Base-by-base conservation (phyloP, 345 rosid genomes). In the Rhizophora apiculata region DNA sequence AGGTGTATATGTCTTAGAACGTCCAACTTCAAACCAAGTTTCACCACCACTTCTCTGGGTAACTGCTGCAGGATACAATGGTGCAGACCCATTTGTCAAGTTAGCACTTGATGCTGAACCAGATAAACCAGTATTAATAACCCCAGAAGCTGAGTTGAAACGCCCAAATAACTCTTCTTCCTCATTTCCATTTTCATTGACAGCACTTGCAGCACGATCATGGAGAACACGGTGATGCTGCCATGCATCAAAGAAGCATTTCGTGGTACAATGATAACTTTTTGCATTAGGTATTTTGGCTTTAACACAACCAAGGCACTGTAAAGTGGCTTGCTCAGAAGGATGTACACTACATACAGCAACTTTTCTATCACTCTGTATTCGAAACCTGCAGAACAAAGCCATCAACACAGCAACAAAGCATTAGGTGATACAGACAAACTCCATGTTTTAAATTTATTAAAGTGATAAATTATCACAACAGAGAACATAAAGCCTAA, bases 221-320 rank as follows among this genome's bases (percentile, higher is more conserved):
- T 95, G 99, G 68, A 95, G 77, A 68, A 83, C 88, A 55, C 97
- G 96, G 74, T 95, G 99, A 82, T 92, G 99, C 82, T 92, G 96
- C 99, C 99, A 94, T 62, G 99, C 95, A 82, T 94, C 97, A 2
- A 90, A 82, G 77, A 91, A 94, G 74, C 99, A 94, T 78, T 87
- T 91, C 4, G 99, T 88, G 15, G 96, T 83, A 72, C 99, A 94
- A 70, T 94, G 99, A 69, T 88, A 94, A 80, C 99, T 91, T 76
- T 88, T 91, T 68, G 89, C 72, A 29, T 84, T 88, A n/a, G 93
- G 91, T 72, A 89, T 74, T 81, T 95, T 95, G 27, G 93, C 87
- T 80, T 91, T 94, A 36, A 89, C 79, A 74, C 98, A 94, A 34
- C 95, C 97, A 30, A 94, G 71, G 79, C 98, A 94, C 76, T 91